Evolutionary conservation across 208 protist genomes (phyloP), one percentile per base, ranked within the genome.

Genomic region (Acanthamoeba lenticulata): DNA sequence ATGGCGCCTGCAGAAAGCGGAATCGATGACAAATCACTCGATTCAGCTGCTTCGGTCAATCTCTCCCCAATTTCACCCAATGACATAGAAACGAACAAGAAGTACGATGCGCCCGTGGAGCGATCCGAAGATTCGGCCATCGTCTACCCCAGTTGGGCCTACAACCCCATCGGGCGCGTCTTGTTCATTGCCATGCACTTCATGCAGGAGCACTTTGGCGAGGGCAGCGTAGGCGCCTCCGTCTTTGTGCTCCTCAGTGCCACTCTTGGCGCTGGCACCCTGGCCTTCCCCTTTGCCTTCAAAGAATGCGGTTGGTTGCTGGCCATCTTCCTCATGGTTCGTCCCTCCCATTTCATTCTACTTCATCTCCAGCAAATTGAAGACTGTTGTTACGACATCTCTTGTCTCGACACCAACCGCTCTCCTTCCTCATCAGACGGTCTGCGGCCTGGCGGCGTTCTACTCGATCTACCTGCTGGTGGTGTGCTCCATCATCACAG

Each of bases 211-310:
- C 34, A 38, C 77, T 86, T 86, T 57, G 77, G 77, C 45, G 77
- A 86, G 44, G 85, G 85, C n/a, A 38, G 85, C n/a, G 85, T 91
- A 19, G 55, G 47, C 17, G 27, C 85, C 7, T 91, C 85, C 52
- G 45, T 91, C n/a, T 91, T 91, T 32, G 85, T 91, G 19, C 85
- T 91, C 21, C 85, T 91, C 21, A 91, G 85, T 34, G 85, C 85
- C 85, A 91, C 85, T 24, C 85, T 91, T 24, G 85, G 85, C 24
- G 85, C 85, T 9, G 85, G 85, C 85, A 72, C 85, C 19, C 85
- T 91, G 52, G 85, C 85, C 52, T 72, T 91, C 55, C 85, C 85
- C 52, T 91, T 72, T 32, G 85, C 85, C 85, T 62, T 91, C 55
- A 62, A 72, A 29, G 85, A 91, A 52, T 91, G 85, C 55, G 85